Evolutionary conservation across 2,329 filamentous ascomycete genomes (phyloP), one percentile per base, ranked within the genome.

Genomic region (Gnomoniopsis sp.): DNA sequence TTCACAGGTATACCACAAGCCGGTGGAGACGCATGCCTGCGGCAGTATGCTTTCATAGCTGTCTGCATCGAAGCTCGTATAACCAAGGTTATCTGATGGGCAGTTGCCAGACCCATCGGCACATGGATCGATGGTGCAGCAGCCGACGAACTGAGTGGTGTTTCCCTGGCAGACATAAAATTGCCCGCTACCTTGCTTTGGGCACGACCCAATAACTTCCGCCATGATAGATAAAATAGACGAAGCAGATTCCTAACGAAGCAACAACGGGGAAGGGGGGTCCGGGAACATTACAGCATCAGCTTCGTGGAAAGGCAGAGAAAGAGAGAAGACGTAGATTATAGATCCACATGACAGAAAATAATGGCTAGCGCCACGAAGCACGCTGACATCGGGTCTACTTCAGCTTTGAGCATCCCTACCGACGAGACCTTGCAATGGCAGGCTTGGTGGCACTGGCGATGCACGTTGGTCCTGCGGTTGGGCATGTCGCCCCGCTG

Each of bases 121-220:
- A 64, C 71, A 75, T 2, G 75, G 74, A 57, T 77, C 63, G 22
- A 66, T 63, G 21, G 66, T 63, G 63, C 75, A 78, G 62, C 75
- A 78, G 33, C 75, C 75, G 43, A 78, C 55, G 61, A 77, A 78
- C 22, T 69, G 68, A 1, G 63, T 59, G 2, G 57, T 61, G 30
- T 68, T 68, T 1, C 65, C 64, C 7, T 58, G 52, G 61, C 75
- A 76, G 60, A 75, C 64, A 65, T 75, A 76, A 34, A 76, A 75
- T 1, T 59, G 33, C 10, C 71, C 70, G 6, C 66, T 66, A 1
- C 56, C 38, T 19, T 17, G n/a, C 19, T 46, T n/a, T 0, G 69
- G 69, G 38, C 75, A 77, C 6, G 44, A 54, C n/a, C 36, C 49
- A 8, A 36, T 21, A 6, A 41, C 26, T 30, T 30, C 26, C 26